These are phyloP conservation scores for Aspergillus tanneri DNA, from an alignment of 2,329 filamentous ascomycete genomes.

Conservation along the genomic window DNA sequence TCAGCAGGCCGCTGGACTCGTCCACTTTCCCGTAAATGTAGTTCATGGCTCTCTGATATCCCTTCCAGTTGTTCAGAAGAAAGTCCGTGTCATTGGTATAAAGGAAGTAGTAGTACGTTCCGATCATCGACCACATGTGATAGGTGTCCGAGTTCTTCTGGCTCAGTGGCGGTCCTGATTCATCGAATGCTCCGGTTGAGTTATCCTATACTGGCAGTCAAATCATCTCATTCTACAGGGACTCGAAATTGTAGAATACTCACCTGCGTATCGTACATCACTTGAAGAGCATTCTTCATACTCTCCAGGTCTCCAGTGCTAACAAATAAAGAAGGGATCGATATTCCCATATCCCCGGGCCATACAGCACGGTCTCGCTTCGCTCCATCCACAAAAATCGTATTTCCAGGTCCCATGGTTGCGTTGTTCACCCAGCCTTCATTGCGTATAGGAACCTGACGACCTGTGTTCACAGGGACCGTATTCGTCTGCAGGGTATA, in stretches of 20 bases:
- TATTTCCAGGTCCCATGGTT: constrained; percentile 41
- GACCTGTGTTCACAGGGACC: constrained; percentile 40
- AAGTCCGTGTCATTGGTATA: constrained; percentile 55
- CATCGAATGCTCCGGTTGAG: constrained; percentile 35
- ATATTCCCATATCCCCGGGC: constrained; percentile 54
- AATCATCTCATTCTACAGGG: background rate
- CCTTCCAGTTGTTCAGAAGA: constrained; percentile 48
- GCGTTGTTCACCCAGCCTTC: constrained; percentile 44
- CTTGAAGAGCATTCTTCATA: constrained; percentile 49
- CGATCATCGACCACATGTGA: constrained; percentile 56
- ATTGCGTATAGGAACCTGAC: constrained; percentile 31
- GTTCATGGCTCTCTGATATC: constrained; percentile 51
- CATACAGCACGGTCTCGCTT: constrained; percentile 47
- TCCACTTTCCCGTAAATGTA: constrained; percentile 48
- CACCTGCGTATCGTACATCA: constrained; percentile 49
- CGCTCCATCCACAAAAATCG: constrained; percentile 46
- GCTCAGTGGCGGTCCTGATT: constrained; percentile 36
- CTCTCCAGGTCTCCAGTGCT: constrained; percentile 48
- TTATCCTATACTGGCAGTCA: constrained; percentile 21
- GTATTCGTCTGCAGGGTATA: constrained; percentile 53
- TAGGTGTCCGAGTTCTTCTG: constrained; percentile 38
- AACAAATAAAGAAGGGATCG: constrained; percentile 46
- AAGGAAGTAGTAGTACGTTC: constrained; percentile 58
- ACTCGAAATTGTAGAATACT: background rate
- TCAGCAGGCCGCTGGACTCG: constrained; percentile 46